Base-by-base conservation (phyloP, 1,284 basidiomycete genomes). In the Moesziomyces parantarcticus region DNA sequence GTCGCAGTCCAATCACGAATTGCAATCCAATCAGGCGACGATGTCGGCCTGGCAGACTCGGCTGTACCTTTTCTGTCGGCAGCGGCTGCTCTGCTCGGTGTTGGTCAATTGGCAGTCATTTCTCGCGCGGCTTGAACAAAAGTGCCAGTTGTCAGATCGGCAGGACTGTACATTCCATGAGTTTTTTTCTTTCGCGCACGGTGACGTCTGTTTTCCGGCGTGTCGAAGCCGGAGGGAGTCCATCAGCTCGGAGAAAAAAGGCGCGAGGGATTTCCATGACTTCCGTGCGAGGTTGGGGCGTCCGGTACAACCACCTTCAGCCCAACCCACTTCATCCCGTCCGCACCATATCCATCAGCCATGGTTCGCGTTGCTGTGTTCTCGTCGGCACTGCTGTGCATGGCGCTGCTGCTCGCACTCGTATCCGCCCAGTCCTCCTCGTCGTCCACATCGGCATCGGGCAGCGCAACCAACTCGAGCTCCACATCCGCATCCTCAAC, bases 381-480 rank as follows among this genome's bases (percentile, higher is more conserved):
- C 6, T 47, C 43, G 20, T 32, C 34, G n/a, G 43, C 60, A 36
- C 22, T 69, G 22, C 39, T 69, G 25, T 50, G 43, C 29, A 49
- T 59, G 10, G 45, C 42, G 40, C 44, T 23, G 21, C 47, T 50
- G 25, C 9, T 40, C 45, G 14, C 44, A 18, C 45, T 50, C 6
- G 32, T 10, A 4, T 46, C 49, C 3, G 16, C 11, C 11, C 39
- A 50, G 21, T 20, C 52, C 8, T 41, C 48, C n/a, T 21, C 45
- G 1, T 20, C 45, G 13, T 34, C 32, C n/a, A 41, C 53, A 3
- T 51, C 57, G 21, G 11, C 29, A n/a, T 18, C 32, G 16, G 21
- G 18, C 36, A 39, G 36, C 36, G 18, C 16, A 10, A 21, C 48
- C 5, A 10, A 7, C 41, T 9, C 34, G 14, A 5, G 40, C n/a